phyloP scores from a whole-genome alignment of 1,139 yeast species.

The Scheffersomyces segobiensis region DNA sequence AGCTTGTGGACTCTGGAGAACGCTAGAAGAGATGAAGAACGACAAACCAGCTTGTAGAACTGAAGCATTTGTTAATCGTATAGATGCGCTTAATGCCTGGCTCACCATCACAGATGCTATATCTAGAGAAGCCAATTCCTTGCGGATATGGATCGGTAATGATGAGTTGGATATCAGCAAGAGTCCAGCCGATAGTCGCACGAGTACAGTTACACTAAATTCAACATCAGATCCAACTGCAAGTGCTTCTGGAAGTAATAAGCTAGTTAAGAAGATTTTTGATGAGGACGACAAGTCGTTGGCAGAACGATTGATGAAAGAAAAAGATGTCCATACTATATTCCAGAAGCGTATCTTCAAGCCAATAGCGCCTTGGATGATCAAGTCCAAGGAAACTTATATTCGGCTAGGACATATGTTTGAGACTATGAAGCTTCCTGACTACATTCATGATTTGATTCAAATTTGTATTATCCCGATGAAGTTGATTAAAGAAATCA shows the following conservation, averaged over 20 bases:
- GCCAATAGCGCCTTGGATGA: conserved; percentile 70
- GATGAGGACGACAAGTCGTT: conserved; percentile 65
- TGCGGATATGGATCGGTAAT: conserved; percentile 77
- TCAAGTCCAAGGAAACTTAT: conserved; percentile 75
- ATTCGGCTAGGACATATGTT: conserved; percentile 63
- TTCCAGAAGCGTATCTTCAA: conserved; percentile 60
- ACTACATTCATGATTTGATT: conserved; percentile 66
- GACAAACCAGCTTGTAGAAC: conserved; percentile 76
- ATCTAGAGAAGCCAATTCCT: conserved; percentile 53
- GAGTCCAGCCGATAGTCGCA: conserved; percentile 23
- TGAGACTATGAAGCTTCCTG: conserved; percentile 72
- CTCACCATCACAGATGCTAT: conserved; percentile 72
- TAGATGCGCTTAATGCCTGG: conserved; percentile 88
- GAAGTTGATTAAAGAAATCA: conserved; percentile 76
- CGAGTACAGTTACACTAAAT: conserved; percentile 15
- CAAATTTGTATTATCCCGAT: conserved; percentile 77
- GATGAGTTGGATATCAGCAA: conserved; percentile 65
- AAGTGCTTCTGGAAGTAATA: conserved; percentile 10
- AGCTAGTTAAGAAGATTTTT: conserved; percentile 42
- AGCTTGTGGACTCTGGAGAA: conserved; percentile 80
- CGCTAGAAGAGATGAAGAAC: conserved; percentile 70
- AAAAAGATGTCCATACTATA: conserved; percentile 74
- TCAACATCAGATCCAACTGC: conserved; percentile 34
- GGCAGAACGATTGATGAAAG: conserved; percentile 85
- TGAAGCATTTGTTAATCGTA: conserved; percentile 61